Evolutionary conservation across 2,329 filamentous ascomycete species (phyloP), one percentile per base, ranked within the genome.

Genomic region (Trichophyton simii): DNA sequence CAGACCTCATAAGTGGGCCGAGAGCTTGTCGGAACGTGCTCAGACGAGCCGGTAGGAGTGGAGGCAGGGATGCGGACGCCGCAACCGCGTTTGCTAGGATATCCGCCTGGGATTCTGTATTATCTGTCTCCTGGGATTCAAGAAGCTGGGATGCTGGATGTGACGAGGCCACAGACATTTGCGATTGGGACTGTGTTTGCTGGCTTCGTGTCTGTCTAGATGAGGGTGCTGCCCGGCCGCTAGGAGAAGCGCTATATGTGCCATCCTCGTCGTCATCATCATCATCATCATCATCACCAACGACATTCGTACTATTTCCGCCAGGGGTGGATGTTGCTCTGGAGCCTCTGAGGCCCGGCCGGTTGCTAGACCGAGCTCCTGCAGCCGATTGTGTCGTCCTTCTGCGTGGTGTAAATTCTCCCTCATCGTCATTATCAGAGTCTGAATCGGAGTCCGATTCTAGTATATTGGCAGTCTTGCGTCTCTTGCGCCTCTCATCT

Each of bases 1-100:
- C 80, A 0, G 87, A 87, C 68, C 87, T 87, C 69, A 96, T 86
- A 60, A 99, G 79, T 68, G 89, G 87, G 25, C 94, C 94, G 2
- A 99, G 80, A 1, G 88, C 83, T 9, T 83, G 83, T 60, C 89
- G 85, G 85, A 99, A 99, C 1, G 84, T 76, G 4, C 82, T 78
- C 28, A 96, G 76, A 46, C 94, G 83, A 46, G 80, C 79, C 0
- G 82, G 68, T 1, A 81, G 78, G 70, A 91, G 85, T 0, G 82
- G 78, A 61, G 70, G 77, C 66, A 77, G 73, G 22, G 69, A 71
- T 28, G 67, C 72, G 57, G 68, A 66, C 77, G 77, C 59, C 3
- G 61, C 61, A 18, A 65, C 15, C 9, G 41, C 58, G 20, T 58
- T 55, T 13, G 25, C 60, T 42, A 63, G 48, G 3, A 55, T 57